Conservation (phyloP, 1,139 yeast genomes). For the Debaryomyces robertsiae region DNA sequence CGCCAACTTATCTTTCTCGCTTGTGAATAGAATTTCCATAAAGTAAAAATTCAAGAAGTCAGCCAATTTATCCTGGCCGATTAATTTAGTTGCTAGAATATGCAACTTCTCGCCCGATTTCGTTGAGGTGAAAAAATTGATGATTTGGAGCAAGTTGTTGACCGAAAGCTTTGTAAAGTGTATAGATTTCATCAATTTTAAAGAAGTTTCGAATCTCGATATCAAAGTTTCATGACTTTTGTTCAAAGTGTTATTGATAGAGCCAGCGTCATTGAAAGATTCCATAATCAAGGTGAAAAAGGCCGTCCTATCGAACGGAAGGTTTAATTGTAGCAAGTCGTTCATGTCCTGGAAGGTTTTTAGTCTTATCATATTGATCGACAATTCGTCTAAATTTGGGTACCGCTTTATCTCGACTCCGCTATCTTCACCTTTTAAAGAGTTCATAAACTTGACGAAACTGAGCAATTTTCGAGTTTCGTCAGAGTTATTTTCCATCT, state of each 20-base stretch:
- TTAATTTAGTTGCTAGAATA: constrained; percentile 32
- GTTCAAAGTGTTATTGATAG: constrained; percentile 6
- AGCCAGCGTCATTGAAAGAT: constrained; percentile 20
- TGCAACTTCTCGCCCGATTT: constrained; percentile 29
- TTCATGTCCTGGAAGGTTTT: constrained; percentile 20
- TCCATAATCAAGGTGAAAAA: constrained; percentile 22
- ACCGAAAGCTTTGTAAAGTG: constrained; percentile 23
- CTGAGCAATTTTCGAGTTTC: constrained; percentile 21
- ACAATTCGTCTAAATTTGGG: constrained; percentile 9
- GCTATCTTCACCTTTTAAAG: constrained; percentile 14
- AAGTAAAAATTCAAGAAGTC: constrained; percentile 32
- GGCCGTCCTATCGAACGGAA: constrained; percentile 13
- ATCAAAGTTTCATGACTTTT: constrained; percentile 13
- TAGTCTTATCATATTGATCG: constrained; percentile 11
- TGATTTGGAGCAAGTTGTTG: constrained; percentile 27
- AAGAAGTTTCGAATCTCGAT: constrained; percentile 15
- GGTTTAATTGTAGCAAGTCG: constrained; percentile 15
- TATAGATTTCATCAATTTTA: constrained; percentile 28
- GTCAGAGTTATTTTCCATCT: constrained; percentile 16
- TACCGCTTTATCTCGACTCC: not conserved
- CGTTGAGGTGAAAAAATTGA: constrained; percentile 30
- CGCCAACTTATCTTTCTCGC: constrained; percentile 18
- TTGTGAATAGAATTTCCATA: constrained; percentile 27
- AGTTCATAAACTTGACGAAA: constrained; percentile 25
- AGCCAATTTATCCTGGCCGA: constrained; percentile 20